Evolutionary conservation across 2,329 filamentous ascomycete genomes (phyloP).

Genomic region (Cephalotrichum gorgonifer): DNA sequence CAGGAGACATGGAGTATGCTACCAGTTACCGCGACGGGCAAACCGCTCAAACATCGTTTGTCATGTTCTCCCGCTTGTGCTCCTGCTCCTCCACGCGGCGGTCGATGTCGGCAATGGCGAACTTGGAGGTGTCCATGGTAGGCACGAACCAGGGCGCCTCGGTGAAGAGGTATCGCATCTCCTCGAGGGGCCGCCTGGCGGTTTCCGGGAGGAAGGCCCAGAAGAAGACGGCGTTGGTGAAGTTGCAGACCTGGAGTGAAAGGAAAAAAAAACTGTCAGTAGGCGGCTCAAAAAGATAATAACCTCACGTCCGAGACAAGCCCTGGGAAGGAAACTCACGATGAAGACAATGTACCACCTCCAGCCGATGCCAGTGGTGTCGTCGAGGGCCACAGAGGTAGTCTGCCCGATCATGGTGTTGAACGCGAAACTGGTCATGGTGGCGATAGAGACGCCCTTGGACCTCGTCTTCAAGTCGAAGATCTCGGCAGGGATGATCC

Average conservation of each 20-base stretch:
- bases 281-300: not conserved
- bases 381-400: slow-evolving; percentile 43
- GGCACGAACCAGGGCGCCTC: slow-evolving; percentile 54
- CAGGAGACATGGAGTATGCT: too few relatives aligned
- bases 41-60: not conserved
- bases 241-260: slow-evolving; percentile 51
- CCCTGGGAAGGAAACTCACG: slow-evolving; percentile 14
- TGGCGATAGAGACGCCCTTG: slow-evolving; percentile 66
- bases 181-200: slow-evolving; percentile 51
- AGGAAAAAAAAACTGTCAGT: not conserved
- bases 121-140: slow-evolving; percentile 34
- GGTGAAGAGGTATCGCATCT: slow-evolving; percentile 59
- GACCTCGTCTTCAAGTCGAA: slow-evolving; percentile 68
- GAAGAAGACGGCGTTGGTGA: slow-evolving; percentile 39
- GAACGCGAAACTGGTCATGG: slow-evolving; percentile 64
- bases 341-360: slow-evolving; percentile 36
- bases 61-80: slow-evolving; percentile 29
- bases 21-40: too few relatives aligned
- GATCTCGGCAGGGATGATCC: slow-evolving; percentile 58
- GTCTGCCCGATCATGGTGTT: slow-evolving; percentile 63
- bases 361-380: slow-evolving; percentile 31
- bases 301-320: too few relatives aligned
- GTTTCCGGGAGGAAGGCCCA: slow-evolving; percentile 59
- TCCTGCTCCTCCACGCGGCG: slow-evolving; percentile 45
- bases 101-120: slow-evolving; percentile 42